A percentile compares a stretch with the other conserved stretches of the same genome.
Evolutionary conservation across 2,329 filamentous ascomycete genomes (phyloP).

Genomic region (Colletotrichum somersetense): DNA sequence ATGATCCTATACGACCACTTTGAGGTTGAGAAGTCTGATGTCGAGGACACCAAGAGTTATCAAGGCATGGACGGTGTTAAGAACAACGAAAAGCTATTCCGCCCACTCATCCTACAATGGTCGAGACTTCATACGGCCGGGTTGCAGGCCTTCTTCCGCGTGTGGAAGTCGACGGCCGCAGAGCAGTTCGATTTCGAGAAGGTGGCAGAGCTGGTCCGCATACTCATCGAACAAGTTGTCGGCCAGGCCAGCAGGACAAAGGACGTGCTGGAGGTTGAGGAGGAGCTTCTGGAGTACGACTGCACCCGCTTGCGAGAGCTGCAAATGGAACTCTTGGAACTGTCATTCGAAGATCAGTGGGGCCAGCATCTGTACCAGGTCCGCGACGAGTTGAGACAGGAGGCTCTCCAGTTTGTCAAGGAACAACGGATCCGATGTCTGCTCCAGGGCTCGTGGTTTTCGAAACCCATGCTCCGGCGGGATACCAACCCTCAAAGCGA

Average conservation of each 20-base stretch:
- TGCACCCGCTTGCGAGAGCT: constrained; percentile 82
- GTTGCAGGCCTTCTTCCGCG: constrained; percentile 86
- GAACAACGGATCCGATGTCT: constrained; percentile 94
- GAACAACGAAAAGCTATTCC: constrained; percentile 88
- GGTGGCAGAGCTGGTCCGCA: constrained; percentile 89
- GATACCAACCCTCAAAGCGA: constrained; percentile 51
- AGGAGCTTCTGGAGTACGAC: constrained; percentile 88
- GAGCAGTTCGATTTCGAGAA: constrained; percentile 91
- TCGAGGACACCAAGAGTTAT: constrained; percentile 82
- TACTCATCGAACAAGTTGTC: constrained; percentile 90
- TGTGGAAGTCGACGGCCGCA: constrained; percentile 93
- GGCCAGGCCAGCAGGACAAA: constrained; percentile 85
- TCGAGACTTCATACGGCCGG: constrained; percentile 88
- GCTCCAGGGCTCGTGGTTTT: constrained; percentile 91
- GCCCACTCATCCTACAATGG: constrained; percentile 92
- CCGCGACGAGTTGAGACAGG: constrained; percentile 90
- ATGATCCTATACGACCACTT: constrained; percentile 95
- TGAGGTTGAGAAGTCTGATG: constrained; percentile 86
- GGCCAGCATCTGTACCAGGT: constrained; percentile 89
- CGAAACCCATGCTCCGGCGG: constrained; percentile 59
- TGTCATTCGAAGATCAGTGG: constrained; percentile 96
- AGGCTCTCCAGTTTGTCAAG: constrained; percentile 95
- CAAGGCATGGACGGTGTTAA: constrained; percentile 79
- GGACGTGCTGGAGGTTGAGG: constrained; percentile 88
- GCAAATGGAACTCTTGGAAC: constrained; percentile 92